Evolutionary conservation across 148 eudicot species (phyloP).

Genomic region (Fagopyrum homotropicum): DNA sequence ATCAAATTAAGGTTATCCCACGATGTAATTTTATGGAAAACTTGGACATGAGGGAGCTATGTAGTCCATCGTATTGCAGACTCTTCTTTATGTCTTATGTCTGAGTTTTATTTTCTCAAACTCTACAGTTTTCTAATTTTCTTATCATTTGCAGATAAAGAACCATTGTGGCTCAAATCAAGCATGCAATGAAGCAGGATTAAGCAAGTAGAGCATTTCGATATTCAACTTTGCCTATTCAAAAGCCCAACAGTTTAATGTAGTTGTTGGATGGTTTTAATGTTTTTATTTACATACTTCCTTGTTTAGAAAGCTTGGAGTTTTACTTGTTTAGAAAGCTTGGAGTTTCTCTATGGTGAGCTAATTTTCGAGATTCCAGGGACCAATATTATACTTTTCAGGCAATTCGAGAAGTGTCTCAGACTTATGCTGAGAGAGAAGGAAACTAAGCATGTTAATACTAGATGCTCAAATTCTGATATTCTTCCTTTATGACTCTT

Average conservation of each 20-base stretch:
- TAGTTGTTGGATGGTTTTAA: not conserved
- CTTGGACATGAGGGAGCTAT: not conserved
- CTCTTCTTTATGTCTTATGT: not conserved
- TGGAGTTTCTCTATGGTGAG: too few species aligned
- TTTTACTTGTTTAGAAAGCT: too few species aligned
- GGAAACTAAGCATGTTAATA: too few species aligned
- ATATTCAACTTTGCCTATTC: not conserved
- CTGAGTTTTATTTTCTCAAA: not conserved
- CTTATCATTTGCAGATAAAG: not conserved
- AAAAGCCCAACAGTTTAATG: not conserved
- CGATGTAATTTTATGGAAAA: not conserved
- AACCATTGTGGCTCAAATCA: not conserved
- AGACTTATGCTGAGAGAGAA: too few species aligned
- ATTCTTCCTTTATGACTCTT: not conserved
- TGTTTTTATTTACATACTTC: not conserved
- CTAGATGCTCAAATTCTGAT: not conserved
- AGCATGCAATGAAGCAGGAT: not conserved
- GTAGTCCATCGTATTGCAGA: not conserved
- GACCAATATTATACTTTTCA: too few species aligned
- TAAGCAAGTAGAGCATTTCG: not conserved
- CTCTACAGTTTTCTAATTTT: not conserved
- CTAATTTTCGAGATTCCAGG: too few species aligned
- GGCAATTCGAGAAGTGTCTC: too few species aligned
- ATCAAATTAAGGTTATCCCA: not conserved
- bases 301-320: too few species aligned